Conservation (phyloP, 345 rosid genomes). For the Dipteronia dyeriana region DNA sequence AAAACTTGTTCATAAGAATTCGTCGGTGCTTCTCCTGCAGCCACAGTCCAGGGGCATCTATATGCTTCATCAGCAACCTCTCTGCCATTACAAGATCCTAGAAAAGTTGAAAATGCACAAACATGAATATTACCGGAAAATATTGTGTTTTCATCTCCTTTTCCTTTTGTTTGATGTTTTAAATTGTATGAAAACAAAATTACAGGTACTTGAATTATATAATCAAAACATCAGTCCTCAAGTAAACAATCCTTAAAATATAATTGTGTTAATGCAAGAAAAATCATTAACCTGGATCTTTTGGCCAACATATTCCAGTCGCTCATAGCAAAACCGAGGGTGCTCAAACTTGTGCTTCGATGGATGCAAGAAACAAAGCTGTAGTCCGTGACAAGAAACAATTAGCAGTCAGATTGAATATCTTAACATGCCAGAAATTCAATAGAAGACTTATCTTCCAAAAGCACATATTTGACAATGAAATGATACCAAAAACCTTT, state of each 20-base stretch:
- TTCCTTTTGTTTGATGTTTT: neutral
- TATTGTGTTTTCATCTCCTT: neutral
- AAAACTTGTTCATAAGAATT: conserved; percentile 87
- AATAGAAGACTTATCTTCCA: neutral
- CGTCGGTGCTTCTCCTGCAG: conserved; percentile 88
- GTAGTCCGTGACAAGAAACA: conserved; percentile 24
- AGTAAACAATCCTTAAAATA: conserved; percentile 3
- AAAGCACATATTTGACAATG: conserved; percentile 1
- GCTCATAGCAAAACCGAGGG: conserved; percentile 88
- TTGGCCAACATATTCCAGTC: conserved; percentile 87
- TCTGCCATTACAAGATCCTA: conserved; percentile 94
- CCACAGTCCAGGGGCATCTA: conserved; percentile 94
- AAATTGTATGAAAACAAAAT: neutral
- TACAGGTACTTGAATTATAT: neutral
- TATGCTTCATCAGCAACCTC: conserved; percentile 85
- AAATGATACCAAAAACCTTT: neutral
- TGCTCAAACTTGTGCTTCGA: conserved; percentile 91
- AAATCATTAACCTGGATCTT: conserved; percentile 74
- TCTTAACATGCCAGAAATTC: neutral
- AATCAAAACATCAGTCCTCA: neutral
- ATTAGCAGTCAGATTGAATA: neutral
- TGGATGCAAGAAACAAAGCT: conserved; percentile 98
- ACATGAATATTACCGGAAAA: neutral
- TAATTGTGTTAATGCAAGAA: neutral
- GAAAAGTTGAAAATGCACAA: conserved; percentile 1